Evolutionary conservation across 2,329 filamentous ascomycete genomes (phyloP).

Genomic region (Sclerotinia spermophila): DNA sequence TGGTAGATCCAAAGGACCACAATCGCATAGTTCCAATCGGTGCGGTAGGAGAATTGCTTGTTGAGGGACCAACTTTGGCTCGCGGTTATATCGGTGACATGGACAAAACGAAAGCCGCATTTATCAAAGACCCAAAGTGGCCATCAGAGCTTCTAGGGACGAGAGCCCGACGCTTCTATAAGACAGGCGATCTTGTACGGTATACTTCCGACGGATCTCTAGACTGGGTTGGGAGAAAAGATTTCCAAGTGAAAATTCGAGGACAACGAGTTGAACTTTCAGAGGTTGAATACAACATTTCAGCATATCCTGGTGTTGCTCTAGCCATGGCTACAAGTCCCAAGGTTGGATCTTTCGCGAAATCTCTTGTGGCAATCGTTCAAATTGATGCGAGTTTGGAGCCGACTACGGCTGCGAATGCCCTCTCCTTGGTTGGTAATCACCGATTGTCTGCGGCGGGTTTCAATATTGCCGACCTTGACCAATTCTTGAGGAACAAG

Average conservation of each 20-base stretch:
- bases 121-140: conserved; percentile 38
- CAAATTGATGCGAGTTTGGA: neutral
- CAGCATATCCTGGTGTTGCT: neutral
- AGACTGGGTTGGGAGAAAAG: conserved; percentile 58
- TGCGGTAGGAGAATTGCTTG: conserved; percentile 39
- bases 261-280: conserved; percentile 62
- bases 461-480: conserved; percentile 7
- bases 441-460: neutral
- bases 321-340: conserved; percentile 14
- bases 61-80: conserved; percentile 40
- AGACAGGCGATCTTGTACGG: conserved; percentile 54
- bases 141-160: neutral
- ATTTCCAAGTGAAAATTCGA: conserved; percentile 62
- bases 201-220: conserved; percentile 56
- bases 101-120: conserved; percentile 37
- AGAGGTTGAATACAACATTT: conserved; percentile 47
- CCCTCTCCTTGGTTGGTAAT: conserved; percentile 4
- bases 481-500: conserved; percentile 1
- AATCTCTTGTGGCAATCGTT: conserved; percentile 13
- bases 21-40: conserved; percentile 38
- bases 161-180: conserved; percentile 48
- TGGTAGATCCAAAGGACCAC: conserved; percentile 41
- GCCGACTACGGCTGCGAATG: neutral
- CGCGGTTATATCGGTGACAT: conserved; percentile 42
- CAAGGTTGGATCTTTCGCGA: conserved; percentile 10